A percentile compares a stretch with the other conserved stretches of the same genome.
Evolutionary conservation across 148 eudicot species (phyloP).

Genomic region (Vaccinium macrocarpon): DNA sequence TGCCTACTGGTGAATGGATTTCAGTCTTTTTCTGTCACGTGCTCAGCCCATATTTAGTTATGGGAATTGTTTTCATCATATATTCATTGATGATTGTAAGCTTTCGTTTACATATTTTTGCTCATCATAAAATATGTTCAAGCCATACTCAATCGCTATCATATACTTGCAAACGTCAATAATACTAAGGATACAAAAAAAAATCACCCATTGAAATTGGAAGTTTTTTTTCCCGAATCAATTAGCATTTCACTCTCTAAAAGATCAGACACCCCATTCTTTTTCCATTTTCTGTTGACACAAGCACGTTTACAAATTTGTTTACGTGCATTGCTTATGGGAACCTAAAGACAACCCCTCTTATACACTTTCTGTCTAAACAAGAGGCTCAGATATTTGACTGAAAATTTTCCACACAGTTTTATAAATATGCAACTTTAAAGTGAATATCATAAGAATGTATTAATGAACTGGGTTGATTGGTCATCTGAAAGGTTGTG

Average conservation of each 20-base stretch:
- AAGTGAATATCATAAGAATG: not conserved
- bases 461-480: not conserved
- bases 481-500: not conserved
- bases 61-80: not conserved
- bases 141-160: not conserved
- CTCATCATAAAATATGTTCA: not conserved
- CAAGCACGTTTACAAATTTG: not conserved
- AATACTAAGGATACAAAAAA: not conserved
- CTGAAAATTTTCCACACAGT: not conserved
- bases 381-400: not conserved
- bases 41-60: not conserved
- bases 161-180: not conserved
- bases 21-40: slow-evolving; percentile 2
- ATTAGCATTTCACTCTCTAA: not conserved
- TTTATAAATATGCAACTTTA: not conserved
- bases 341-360: not conserved
- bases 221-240: not conserved
- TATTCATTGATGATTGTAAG: not conserved
- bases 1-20: not conserved
- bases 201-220: not conserved
- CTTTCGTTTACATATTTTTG: not conserved
- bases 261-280: not conserved
- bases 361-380: not conserved
- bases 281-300: not conserved
- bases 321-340: not conserved